Percentiles rank a stretch among this genome's conserved stretches.
Evolutionary conservation across 805 yeast species (phyloP).

Genomic region (Ogataea kodamae): DNA sequence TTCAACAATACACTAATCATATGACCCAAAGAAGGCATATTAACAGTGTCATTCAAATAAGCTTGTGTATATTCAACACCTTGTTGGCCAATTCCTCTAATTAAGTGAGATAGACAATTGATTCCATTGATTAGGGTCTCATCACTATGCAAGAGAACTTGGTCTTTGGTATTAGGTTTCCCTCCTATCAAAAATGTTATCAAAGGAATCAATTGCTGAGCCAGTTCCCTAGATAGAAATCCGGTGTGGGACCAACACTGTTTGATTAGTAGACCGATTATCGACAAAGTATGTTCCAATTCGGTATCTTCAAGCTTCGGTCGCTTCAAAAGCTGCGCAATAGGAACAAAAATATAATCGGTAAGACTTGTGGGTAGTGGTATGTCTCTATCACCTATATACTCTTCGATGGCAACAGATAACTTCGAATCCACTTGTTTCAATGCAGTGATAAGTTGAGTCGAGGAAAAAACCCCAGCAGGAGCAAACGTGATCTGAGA

Average conservation of each 20-base stretch:
- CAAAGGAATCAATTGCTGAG: constrained; percentile 45
- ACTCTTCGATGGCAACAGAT: constrained; percentile 7
- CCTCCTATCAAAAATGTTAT: constrained; percentile 47
- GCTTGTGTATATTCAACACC: constrained; percentile 19
- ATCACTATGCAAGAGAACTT: constrained; percentile 29
- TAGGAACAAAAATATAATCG: constrained; percentile 61
- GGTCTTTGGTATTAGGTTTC: constrained; percentile 34
- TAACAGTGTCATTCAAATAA: constrained; percentile 32
- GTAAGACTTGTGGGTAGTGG: constrained; percentile 42
- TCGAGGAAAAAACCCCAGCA: constrained; percentile 30
- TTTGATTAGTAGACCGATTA: constrained; percentile 41
- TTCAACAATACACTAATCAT: constrained; percentile 42
- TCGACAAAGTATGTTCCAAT: constrained; percentile 43
- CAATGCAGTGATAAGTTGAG: constrained; percentile 32
- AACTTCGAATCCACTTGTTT: constrained; percentile 32
- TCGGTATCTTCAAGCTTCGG: constrained; percentile 43
- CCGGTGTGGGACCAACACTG: constrained; percentile 46
- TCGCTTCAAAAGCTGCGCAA: constrained; percentile 50
- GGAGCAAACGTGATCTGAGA: constrained; percentile 44
- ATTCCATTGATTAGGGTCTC: constrained; percentile 39
- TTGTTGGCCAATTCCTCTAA: constrained; percentile 34
- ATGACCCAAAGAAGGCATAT: constrained; percentile 46
- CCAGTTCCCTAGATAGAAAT: constrained; percentile 35
- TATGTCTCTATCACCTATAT: not conserved
- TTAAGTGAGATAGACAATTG: constrained; percentile 28